Evolutionary conservation across 2,329 filamentous ascomycete species (phyloP), one percentile per base, ranked within the genome.

Genomic region (Nemania serpens): DNA sequence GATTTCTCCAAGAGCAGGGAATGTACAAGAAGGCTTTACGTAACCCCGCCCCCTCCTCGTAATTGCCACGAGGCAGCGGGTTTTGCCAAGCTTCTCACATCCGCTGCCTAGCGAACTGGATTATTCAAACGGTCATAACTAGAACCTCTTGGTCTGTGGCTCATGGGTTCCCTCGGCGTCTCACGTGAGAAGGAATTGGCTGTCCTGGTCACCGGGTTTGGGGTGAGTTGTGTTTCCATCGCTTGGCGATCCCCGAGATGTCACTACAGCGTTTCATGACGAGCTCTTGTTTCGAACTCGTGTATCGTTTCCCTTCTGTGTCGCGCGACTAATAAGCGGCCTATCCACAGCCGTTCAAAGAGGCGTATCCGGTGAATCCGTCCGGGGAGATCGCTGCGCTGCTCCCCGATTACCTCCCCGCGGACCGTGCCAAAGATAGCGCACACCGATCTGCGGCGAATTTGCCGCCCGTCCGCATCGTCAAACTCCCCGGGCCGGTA

Each of bases 341-440:
- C 25, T 55, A n/a, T 62, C n/a, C 45, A n/a, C 65, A 94, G 91
- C 89, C 92, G 1, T 96, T 96, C 75, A 87, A 88, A 68, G 81
- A 77, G n/a, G 78, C 88, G 46, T 88, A 88, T 71, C 85, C 87
- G 29, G 78, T 88, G 61, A 96, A 96, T 72, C 91, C 92, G 9
- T 92, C 91, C 2, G 93, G 86, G 83, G 84, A 93, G 71, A 93
- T 96, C 71, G 87, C 89, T 50, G 82, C 80, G 25, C 80, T 78
- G 18, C 84, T 96, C n/a, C 88, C 91, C 3, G 75, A 82, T 2
- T 82, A 84, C 67, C 82, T 93, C 5, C 84, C 86, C 2, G 76
- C 81, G 1, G 73, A 80, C 13, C 76, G 78, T 52, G 74, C 74
- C 65, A 83, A 81, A 70, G 75, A 77, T 64, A 67, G 70, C 58